Evolutionary conservation across 1,284 basidiomycete species (phyloP).

Genomic region (Sanghuangporus baumii): DNA sequence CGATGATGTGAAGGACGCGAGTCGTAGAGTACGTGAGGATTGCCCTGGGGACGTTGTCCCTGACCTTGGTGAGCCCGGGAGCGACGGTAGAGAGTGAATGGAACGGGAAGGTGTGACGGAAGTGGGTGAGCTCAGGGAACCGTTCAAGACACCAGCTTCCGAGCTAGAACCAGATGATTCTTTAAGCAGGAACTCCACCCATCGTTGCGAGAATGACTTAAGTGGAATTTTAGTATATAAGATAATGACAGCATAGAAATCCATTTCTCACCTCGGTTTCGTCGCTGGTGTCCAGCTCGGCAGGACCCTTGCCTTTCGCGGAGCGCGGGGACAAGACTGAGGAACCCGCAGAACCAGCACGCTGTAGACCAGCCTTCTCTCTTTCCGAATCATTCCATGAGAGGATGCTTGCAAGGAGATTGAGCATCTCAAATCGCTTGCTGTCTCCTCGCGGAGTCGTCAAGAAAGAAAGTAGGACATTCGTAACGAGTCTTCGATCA

Average conservation of each 20-base stretch:
- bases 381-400: slow-evolving; percentile 88
- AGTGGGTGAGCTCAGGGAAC: slow-evolving; percentile 21
- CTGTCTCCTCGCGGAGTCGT: slow-evolving; percentile 85
- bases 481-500: slow-evolving; percentile 90
- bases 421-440: slow-evolving; percentile 96
- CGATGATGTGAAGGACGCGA: slow-evolving; percentile 41
- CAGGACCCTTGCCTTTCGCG: slow-evolving; percentile 35
- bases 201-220: slow-evolving; percentile 89
- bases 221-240: background rate
- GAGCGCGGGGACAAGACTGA: slow-evolving; percentile 27
- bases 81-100: slow-evolving; percentile 46
- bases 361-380: slow-evolving; percentile 85
- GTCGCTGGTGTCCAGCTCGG: slow-evolving; percentile 67
- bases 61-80: slow-evolving; percentile 32
- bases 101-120: slow-evolving; percentile 30
- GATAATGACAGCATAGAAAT: background rate
- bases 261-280: slow-evolving; percentile 62
- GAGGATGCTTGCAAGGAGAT: slow-evolving; percentile 82
- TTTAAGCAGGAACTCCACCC: slow-evolving; percentile 93
- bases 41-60: slow-evolving; percentile 24
- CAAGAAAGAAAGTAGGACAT: slow-evolving; percentile 91
- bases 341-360: slow-evolving; percentile 31
- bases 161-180: slow-evolving; percentile 61
- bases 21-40: slow-evolving; percentile 34
- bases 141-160: slow-evolving; percentile 17